Percentiles rank a stretch among this genome's conserved stretches.
Evolutionary conservation across 345 rosid species (phyloP).

Genomic region (Hirschfeldia incana): DNA sequence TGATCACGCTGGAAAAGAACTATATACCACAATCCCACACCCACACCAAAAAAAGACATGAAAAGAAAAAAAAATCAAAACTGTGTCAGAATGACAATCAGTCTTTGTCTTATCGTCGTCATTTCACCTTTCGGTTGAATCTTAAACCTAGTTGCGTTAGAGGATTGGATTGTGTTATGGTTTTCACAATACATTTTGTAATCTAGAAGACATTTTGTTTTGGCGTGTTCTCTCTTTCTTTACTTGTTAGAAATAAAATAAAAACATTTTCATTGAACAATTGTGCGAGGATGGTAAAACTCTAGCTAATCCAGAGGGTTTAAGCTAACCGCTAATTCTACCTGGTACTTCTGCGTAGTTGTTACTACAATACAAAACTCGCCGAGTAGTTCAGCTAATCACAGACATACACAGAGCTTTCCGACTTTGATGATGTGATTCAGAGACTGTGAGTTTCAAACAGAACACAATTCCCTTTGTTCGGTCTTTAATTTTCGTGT

Average conservation of each 20-base stretch:
- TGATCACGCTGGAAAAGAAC: conserved; percentile 29
- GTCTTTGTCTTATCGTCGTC: conserved; percentile 27
- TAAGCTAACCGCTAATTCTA: neutral
- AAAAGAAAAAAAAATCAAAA: conserved; percentile 18
- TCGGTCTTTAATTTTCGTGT: neutral
- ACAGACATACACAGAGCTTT: neutral
- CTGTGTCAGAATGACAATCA: conserved; percentile 27
- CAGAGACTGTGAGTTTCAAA: conserved; percentile 2
- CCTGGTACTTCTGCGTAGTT: neutral
- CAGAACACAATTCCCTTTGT: neutral
- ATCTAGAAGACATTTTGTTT: neutral
- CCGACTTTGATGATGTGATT: conserved; percentile 23
- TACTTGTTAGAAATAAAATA: neutral
- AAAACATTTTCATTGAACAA: neutral
- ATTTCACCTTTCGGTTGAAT: conserved; percentile 19
- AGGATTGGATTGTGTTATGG: conserved; percentile 8
- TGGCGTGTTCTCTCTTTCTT: neutral
- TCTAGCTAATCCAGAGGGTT: neutral
- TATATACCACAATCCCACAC: neutral
- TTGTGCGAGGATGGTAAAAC: neutral
- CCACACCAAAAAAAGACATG: conserved; percentile 20
- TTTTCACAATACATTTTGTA: neutral
- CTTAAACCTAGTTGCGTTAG: conserved; percentile 19
- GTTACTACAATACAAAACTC: conserved; percentile 11
- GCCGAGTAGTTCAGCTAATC: neutral